Conservation (phyloP, 2,329 filamentous ascomycete species). For the Huntiella moniliformis region DNA sequence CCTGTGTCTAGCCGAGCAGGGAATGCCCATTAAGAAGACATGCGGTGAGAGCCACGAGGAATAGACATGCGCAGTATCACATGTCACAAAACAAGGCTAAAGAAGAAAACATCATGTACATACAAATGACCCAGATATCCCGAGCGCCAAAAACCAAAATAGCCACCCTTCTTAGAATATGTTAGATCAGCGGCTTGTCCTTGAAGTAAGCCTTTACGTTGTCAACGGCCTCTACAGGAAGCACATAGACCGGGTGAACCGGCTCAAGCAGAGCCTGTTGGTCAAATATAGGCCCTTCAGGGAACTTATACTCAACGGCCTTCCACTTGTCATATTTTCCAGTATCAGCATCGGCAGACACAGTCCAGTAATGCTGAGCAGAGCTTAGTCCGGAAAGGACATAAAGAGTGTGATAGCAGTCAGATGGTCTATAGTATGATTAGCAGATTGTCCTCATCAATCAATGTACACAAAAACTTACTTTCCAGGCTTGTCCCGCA, state of each 20-base stretch:
- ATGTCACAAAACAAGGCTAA: neutral
- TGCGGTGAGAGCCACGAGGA: no score
- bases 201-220: conserved; percentile 45
- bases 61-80: neutral
- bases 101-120: no score
- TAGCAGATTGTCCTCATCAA: neutral
- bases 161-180: conserved; percentile 6
- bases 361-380: conserved; percentile 50
- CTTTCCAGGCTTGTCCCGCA: conserved; percentile 88
- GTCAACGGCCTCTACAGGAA: conserved; percentile 52
- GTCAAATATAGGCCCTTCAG: conserved; percentile 38
- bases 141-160: neutral
- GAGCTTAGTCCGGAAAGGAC: conserved; percentile 71
- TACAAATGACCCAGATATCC: no score
- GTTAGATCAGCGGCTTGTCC: conserved; percentile 30
- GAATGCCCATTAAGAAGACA: no score
- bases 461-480: conserved; percentile 26
- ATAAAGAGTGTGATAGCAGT: conserved; percentile 89
- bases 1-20: no score
- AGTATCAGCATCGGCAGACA: conserved; percentile 17
- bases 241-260: conserved; percentile 70
- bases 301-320: conserved; percentile 3
- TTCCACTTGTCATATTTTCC: conserved; percentile 9
- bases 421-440: conserved; percentile 38
- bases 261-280: conserved; percentile 49